Percentiles rank a stretch among this genome's conserved stretches.
These are phyloP conservation scores for Cryptosporidium felis DNA, from an alignment of 169 alveolate genomes.

Conservation along the genomic window DNA sequence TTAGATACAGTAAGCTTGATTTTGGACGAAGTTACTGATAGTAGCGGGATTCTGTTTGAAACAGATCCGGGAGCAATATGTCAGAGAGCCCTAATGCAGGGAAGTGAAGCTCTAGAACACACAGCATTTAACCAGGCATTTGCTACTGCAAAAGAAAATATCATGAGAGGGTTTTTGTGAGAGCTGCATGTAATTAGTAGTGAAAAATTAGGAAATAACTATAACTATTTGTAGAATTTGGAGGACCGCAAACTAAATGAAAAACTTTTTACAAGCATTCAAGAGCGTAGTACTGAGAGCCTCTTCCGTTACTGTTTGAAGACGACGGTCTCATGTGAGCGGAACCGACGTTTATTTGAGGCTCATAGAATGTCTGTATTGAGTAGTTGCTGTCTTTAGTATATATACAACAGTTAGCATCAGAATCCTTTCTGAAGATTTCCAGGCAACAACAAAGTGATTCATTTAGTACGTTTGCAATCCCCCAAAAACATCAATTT, in stretches of 20 bases:
- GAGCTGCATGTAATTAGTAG: neutral
- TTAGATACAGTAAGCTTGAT: constrained; percentile 35
- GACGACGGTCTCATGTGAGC: constrained; percentile 59
- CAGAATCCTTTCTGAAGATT: constrained; percentile 49
- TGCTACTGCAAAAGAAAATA: constrained; percentile 63
- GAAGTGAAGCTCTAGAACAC: constrained; percentile 43
- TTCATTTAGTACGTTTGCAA: constrained; percentile 39
- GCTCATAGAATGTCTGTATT: constrained; percentile 47
- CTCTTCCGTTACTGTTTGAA: constrained; percentile 48
- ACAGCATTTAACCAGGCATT: constrained; percentile 68
- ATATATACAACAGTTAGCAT: constrained; percentile 65
- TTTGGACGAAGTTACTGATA: constrained; percentile 57
- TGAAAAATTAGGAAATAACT: neutral
- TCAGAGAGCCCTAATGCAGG: constrained; percentile 67
- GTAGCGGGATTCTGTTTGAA: constrained; percentile 54
- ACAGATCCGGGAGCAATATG: constrained; percentile 54
- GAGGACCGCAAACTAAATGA: constrained; percentile 55
- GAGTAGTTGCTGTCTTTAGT: constrained; percentile 18
- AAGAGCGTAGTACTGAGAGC: constrained; percentile 65
- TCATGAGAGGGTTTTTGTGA: constrained; percentile 67
- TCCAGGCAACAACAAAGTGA: constrained; percentile 65
- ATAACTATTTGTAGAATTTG: neutral
- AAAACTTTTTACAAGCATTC: constrained; percentile 25
- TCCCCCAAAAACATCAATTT: constrained; percentile 72
- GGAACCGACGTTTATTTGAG: constrained; percentile 15